Evolutionary conservation across 768 basidiomycete species (phyloP).

Genomic region (Serendipita sp.): DNA sequence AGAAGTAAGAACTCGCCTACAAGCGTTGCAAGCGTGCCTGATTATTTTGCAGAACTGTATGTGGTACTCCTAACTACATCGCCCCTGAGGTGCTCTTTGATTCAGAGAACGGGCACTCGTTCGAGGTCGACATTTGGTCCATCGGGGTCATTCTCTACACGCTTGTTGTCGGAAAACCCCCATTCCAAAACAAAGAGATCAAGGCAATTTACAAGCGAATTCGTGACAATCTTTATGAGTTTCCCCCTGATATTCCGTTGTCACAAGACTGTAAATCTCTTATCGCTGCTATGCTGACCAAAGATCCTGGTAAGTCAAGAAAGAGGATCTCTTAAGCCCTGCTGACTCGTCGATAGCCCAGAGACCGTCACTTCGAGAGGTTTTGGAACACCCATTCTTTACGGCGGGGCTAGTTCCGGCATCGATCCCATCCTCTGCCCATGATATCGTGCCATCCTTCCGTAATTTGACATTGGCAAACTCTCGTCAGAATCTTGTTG

Average conservation of each 20-base stretch:
- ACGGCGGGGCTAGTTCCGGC: conserved; percentile 62
- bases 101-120: conserved; percentile 89
- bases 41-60: conserved; percentile 52
- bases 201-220: conserved; percentile 95
- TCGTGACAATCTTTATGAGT: conserved; percentile 83
- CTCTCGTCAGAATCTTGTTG: conserved; percentile 53
- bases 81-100: conserved; percentile 96
- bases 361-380: conserved; percentile 71
- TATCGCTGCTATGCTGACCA: conserved; percentile 71
- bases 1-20: conserved; percentile 40
- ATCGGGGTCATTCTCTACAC: conserved; percentile 96
- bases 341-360: conserved; percentile 15
- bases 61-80: conserved; percentile 97
- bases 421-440: conserved; percentile 65
- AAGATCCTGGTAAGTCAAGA: conserved; percentile 37
- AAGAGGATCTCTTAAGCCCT: background rate
- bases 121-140: conserved; percentile 97
- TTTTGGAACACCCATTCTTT: conserved; percentile 77
- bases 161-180: conserved; percentile 83
- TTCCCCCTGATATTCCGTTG: conserved; percentile 60
- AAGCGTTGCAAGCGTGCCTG: background rate
- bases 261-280: conserved; percentile 60
- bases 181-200: conserved; percentile 97
- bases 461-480: conserved; percentile 42
- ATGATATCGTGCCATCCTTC: conserved; percentile 63